Evolutionary conservation across 495 filamentous ascomycete genomes (phyloP), one percentile per base, ranked within the genome.

Genomic region (Schizothecium vesticola): DNA sequence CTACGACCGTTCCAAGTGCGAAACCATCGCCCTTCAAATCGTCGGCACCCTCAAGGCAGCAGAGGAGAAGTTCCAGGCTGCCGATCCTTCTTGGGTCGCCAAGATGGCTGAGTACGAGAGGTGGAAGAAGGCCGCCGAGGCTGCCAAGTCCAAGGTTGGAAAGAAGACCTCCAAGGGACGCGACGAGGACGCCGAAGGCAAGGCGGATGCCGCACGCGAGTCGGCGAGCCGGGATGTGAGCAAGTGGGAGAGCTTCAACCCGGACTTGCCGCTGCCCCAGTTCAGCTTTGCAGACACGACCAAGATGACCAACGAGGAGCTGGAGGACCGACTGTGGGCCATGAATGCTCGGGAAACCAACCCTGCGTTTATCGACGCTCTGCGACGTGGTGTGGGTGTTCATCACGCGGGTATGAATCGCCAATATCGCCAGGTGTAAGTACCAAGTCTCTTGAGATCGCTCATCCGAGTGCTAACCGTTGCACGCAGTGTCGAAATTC

Each of bases 331-430:
- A 69, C 72, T 84, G 21, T 21, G 70, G 23, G 67, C 83, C n/a
- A 72, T 92, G 36, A 51, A 51, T 72, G 72, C 22, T 63, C 72
- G 21, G 82, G 84, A 24, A 73, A 79, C 3, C 75, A 89, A 21
- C 70, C 72, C 9, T 66, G 78, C 81, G 69, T 75, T 91, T 24
- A 79, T 89, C 29, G 75, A 82, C 5, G 86, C 84, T 1, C 73
- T 94, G 28, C 78, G 78, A 58, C 78, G 91, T 63, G 91, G 91
- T 8, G 83, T 93, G 63, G 91, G 90, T 22, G 82, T 93, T 28
- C 91, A 94, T 79, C 91, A 94, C 73, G 81, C 90, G 28, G 91
- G 91, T 72, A 86, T 93, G 86, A 92, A 92, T 72, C 81, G 90
- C 60, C 85, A 86, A 65, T 93, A 92, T 72, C 85, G 91, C 59